A percentile compares a stretch with the other conserved stretches of the same genome.
Conservation (phyloP, 2,329 filamentous ascomycete genomes). For the Elsinoe australis region DNA sequence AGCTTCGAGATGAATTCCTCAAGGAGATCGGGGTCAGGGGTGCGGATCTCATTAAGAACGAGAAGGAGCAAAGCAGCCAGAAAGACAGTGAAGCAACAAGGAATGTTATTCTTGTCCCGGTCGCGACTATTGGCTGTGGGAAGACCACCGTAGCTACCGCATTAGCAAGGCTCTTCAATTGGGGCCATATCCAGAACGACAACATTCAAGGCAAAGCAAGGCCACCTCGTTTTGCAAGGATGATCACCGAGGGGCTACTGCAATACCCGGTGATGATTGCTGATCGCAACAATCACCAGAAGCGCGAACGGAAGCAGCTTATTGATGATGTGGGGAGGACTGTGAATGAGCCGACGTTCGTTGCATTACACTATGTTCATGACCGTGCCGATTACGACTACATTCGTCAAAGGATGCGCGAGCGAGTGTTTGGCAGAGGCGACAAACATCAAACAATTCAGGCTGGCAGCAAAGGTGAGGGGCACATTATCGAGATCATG, state of each 20-base stretch:
- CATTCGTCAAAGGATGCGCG: conserved; percentile 66
- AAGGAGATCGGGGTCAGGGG: conserved; percentile 76
- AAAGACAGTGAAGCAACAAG: conserved; percentile 49
- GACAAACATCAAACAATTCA: conserved; percentile 98
- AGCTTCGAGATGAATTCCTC: conserved; percentile 80
- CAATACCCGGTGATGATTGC: conserved; percentile 69
- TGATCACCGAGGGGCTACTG: conserved; percentile 58
- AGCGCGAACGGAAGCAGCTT: conserved; percentile 78
- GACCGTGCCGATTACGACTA: conserved; percentile 57
- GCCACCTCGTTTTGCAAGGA: conserved; percentile 67
- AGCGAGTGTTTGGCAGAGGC: conserved; percentile 73
- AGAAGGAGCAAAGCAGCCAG: conserved; percentile 49
- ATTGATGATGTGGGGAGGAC: conserved; percentile 64
- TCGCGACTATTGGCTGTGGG: conserved; percentile 90
- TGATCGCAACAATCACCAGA: conserved; percentile 89
- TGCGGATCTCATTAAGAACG: conserved; percentile 74
- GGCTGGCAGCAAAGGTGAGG: conserved; percentile 60
- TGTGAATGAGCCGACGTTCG: conserved; percentile 59
- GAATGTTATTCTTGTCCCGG: conserved; percentile 76
- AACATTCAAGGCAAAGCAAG: conserved; percentile 77
- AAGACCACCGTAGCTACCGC: conserved; percentile 90
- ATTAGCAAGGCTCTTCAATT: conserved; percentile 72
- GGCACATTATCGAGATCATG: conserved; percentile 85
- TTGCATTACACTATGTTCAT: conserved; percentile 85
- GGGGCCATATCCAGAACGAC: conserved; percentile 94